These are phyloP conservation scores for Myxozyma sirexii DNA, from an alignment of 805 yeast genomes.

Conservation along the genomic window DNA sequence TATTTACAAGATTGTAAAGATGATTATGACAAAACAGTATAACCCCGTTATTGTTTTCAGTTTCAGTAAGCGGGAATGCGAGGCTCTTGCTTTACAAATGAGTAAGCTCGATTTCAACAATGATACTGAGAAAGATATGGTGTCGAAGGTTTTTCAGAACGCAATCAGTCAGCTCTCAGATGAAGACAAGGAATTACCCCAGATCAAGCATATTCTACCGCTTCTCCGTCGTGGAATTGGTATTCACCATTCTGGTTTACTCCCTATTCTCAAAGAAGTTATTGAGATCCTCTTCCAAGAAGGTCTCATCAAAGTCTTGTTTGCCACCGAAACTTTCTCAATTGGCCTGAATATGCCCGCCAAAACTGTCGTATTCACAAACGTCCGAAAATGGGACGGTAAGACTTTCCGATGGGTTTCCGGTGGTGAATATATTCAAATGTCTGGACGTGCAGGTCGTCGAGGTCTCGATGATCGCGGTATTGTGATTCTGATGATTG, in stretches of 20 bases:
- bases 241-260: conserved; percentile 94
- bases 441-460: conserved; percentile 99
- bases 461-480: conserved; percentile 99
- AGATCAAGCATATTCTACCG: conserved; percentile 88
- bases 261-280: conserved; percentile 91
- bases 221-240: conserved; percentile 93
- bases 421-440: conserved; percentile 99
- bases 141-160: conserved; percentile 85
- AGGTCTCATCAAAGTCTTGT: conserved; percentile 88
- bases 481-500: conserved; percentile 98
- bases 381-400: conserved; percentile 98
- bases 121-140: conserved; percentile 89
- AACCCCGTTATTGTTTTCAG: conserved; percentile 98
- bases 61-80: conserved; percentile 97
- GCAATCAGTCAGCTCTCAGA: conserved; percentile 89
- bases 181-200: conserved; percentile 89
- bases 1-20: conserved; percentile 83
- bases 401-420: conserved; percentile 97
- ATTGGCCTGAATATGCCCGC: conserved; percentile 99
- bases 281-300: conserved; percentile 96
- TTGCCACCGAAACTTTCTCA: conserved; percentile 98
- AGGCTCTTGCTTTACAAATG: conserved; percentile 90
- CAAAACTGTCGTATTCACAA: conserved; percentile 95
- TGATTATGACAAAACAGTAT: conserved; percentile 95
- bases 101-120: conserved; percentile 92